Percentiles rank a stretch among this genome's conserved stretches.
phyloP scores from a whole-genome alignment of 2,329 filamentous ascomycete species.

The Teratosphaeria viscida region DNA sequence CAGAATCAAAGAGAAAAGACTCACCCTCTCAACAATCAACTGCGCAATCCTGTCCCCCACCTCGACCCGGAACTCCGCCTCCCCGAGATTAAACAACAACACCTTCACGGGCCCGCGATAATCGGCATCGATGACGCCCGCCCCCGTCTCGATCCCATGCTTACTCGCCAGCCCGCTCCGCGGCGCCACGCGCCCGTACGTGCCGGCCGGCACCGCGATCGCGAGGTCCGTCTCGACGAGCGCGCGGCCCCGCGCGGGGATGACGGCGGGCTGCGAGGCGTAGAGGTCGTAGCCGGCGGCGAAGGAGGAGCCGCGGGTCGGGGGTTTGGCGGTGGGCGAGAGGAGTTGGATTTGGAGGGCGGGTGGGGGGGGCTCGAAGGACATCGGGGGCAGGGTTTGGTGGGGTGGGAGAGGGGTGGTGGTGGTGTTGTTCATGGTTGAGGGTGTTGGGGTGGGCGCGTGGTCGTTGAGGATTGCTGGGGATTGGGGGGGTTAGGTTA shows the following conservation, averaged over 20 bases:
- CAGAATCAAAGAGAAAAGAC: constrained; percentile 9
- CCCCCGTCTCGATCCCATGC: constrained; percentile 91
- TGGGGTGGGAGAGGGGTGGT: constrained; percentile 5
- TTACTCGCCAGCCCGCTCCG: constrained; percentile 42
- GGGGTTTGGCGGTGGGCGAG: constrained; percentile 63
- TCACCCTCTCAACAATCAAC: constrained; percentile 73
- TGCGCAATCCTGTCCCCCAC: constrained; percentile 88
- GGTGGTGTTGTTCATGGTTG: constrained; percentile 11
- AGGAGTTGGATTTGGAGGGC: constrained; percentile 81
- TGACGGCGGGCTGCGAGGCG: constrained; percentile 56
- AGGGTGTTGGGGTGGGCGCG: constrained; percentile 21
- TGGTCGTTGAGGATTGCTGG: constrained; percentile 28
- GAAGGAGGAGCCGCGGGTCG: constrained; percentile 78
- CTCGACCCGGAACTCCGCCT: constrained; percentile 69
- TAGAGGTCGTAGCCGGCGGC: constrained; percentile 95
- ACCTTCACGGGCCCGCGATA: constrained; percentile 93
- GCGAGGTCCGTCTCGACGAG: constrained; percentile 84
- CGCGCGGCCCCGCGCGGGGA: constrained; percentile 74
- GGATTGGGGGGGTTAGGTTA: neutral
- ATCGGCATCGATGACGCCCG: constrained; percentile 94
- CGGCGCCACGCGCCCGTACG: constrained; percentile 56
- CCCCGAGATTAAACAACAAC: constrained; percentile 84
- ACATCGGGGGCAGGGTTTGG: constrained; percentile 15
- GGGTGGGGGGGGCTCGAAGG: constrained; percentile 36
- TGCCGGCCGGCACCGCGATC: constrained; percentile 81